Percentiles rank a stretch among this genome's conserved stretches.
These are phyloP conservation scores for Arthrobotrys megalospora DNA, from an alignment of 2,329 filamentous ascomycete genomes.

Conservation along the genomic window DNA sequence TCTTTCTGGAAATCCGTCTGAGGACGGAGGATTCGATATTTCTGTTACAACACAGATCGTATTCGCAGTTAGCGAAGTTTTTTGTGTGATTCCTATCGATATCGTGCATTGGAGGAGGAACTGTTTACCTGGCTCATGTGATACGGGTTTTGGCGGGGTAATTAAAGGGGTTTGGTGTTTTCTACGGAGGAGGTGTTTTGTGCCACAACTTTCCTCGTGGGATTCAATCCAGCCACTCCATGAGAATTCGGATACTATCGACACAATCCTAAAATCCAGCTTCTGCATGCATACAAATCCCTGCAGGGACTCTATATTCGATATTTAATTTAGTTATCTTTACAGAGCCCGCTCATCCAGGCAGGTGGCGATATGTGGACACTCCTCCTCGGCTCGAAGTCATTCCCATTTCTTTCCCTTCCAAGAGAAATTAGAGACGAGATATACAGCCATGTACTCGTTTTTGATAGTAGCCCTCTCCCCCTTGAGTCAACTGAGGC, in stretches of 20 bases:
- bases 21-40: conserved; percentile 25
- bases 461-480: conserved; percentile 5
- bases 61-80: conserved; percentile 11
- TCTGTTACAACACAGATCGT: conserved; percentile 22
- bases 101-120: neutral
- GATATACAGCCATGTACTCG: conserved; percentile 13
- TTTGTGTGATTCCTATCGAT: conserved; percentile 13
- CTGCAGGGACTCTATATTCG: too few relatives aligned
- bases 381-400: neutral
- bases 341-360: too few relatives aligned
- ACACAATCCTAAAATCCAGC: conserved; percentile 2
- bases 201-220: neutral
- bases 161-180: neutral
- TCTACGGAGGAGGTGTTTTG: neutral
- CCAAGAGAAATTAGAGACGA: conserved; percentile 18
- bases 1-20: conserved; percentile 30
- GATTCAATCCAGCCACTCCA: conserved; percentile 8
- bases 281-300: neutral
- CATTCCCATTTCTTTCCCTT: conserved; percentile 15
- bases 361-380: neutral
- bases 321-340: too few relatives aligned
- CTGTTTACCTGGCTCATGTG: neutral
- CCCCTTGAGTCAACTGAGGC: neutral
- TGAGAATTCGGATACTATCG: neutral
- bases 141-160: conserved; percentile 25